Evolutionary conservation across 2,329 filamentous ascomycete genomes (phyloP), one percentile per base, ranked within the genome.

Genomic region (Diplodia corticola): DNA sequence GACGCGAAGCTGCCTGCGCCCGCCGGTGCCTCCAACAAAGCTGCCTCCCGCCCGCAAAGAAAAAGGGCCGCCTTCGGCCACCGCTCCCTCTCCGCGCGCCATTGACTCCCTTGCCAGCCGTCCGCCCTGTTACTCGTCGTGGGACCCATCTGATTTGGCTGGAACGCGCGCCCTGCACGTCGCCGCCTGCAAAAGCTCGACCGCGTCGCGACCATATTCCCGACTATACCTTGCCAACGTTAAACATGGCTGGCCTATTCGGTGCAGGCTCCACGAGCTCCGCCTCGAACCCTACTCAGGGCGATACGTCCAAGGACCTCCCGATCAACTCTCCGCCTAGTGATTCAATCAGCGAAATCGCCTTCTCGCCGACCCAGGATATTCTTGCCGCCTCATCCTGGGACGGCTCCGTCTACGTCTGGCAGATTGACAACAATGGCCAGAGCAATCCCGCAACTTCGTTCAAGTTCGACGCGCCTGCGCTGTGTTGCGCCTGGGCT

Each of bases 381-480:
- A 91, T 96, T 76, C 84, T 99, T 20, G 93, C 94, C 26, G 91
- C 97, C 40, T 84, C 92, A 55, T 97, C 92, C 73, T 99, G 95
- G 95, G 95, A 99, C 80, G 96, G 96, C 83, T 96, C 97, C 78
- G 92, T 98, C 69, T 90, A 93, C 75, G 94, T 99, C 76, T 99
- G 98, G 81, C 92, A 98, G 79, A 92, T 98, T 76, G 88, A 89
- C 70, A 81, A 80, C 66, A 88, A 88, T 70, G 92, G 93, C 50
- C 86, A 91, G 75, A 94, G 91, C 74, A 88, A 92, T 76, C 93
- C 92, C 59, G 94, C 93, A 74, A 92, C 92, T 69, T 82, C 90
- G 67, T 96, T 95, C 75, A 91, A 96, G 71, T 92, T 96, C 79
- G 90, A 92, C 70, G 91, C 86, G 51, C 92, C 93, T 3, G 93